Evolutionary conservation across 495 filamentous ascomycete genomes (phyloP).

Genomic region (Aspergillus taichungensis): DNA sequence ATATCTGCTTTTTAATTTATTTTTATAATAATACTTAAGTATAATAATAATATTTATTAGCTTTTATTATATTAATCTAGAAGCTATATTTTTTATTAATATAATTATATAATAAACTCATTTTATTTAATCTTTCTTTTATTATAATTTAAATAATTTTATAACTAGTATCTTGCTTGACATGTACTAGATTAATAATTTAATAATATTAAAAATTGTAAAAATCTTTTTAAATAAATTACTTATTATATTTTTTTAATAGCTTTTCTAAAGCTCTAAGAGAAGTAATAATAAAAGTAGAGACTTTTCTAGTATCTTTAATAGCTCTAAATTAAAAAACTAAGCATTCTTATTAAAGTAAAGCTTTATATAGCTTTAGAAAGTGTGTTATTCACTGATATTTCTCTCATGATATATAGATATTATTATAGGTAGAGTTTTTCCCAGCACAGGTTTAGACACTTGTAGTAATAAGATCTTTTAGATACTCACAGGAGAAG

Average conservation of each 20-base stretch:
- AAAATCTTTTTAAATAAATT: no score
- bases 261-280: no score
- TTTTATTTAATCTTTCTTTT: no score
- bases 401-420: not conserved
- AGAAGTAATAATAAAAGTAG: no score
- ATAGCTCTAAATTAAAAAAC: not conserved
- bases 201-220: not conserved
- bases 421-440: not conserved
- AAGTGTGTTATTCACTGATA: not conserved
- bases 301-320: slow-evolving; percentile 4
- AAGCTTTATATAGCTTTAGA: no score
- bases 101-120: no score
- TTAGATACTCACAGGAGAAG: not conserved
- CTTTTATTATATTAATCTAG: not conserved
- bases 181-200: not conserved
- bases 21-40: no score
- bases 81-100: not conserved
- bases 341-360: no score
- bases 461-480: not conserved
- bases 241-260: no score
- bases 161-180: not conserved
- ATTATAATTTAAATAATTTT: not conserved
- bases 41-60: not conserved
- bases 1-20: no score
- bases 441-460: not conserved